These are phyloP conservation scores for Tuber magnatum DNA, from an alignment of 495 filamentous ascomycete species.

Conservation along the genomic window DNA sequence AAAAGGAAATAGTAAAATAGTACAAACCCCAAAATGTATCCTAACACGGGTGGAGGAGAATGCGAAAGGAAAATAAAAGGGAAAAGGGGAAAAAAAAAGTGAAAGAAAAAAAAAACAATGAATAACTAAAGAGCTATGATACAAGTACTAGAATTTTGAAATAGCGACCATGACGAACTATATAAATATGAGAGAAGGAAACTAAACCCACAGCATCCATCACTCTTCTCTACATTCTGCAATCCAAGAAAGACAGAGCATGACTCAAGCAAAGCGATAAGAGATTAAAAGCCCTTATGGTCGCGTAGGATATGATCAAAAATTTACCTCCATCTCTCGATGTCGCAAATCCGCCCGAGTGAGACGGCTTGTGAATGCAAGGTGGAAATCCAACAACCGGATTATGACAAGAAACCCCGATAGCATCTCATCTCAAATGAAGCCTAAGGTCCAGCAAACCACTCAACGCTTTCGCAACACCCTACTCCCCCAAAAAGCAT, in stretches of 20 bases:
- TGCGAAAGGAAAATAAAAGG: too few relatives aligned
- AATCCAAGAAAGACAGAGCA: background rate
- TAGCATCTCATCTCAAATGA: background rate
- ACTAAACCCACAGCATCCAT: background rate
- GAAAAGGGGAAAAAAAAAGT: too few relatives aligned
- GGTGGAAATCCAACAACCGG: background rate
- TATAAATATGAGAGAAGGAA: background rate
- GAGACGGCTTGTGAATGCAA: background rate
- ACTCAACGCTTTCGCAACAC: background rate
- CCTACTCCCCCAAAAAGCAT: background rate
- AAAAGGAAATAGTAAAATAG: too few relatives aligned
- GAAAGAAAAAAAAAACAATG: too few relatives aligned
- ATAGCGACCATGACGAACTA: background rate
- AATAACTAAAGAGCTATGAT: too few relatives aligned
- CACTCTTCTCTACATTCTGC: background rate
- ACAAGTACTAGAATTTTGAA: too few relatives aligned
- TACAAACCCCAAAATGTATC: background rate
- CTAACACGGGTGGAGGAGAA: background rate
- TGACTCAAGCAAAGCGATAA: background rate
- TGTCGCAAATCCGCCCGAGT: background rate
- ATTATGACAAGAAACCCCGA: background rate
- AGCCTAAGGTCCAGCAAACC: background rate
- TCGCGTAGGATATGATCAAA: background rate
- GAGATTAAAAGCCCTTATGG: background rate
- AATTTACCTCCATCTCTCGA: background rate